Evolutionary conservation across 495 filamentous ascomycete species (phyloP).

Genomic region (Letharia columbiana): DNA sequence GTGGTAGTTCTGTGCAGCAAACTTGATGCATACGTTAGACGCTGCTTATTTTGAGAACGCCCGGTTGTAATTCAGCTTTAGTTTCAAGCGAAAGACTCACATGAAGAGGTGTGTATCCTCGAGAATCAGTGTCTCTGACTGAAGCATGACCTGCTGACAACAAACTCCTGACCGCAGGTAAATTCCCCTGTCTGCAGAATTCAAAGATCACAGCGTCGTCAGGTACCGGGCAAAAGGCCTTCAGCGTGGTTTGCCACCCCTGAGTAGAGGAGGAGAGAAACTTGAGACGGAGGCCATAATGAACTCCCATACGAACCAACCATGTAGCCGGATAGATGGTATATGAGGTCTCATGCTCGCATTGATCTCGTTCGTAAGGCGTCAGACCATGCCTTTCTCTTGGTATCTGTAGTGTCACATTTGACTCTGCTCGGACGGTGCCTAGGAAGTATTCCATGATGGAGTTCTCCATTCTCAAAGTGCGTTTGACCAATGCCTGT

Average conservation of each 20-base stretch:
- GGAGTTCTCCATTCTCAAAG: not conserved
- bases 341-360: not conserved
- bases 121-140: not conserved
- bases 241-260: slow-evolving; percentile 18
- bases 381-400: not conserved
- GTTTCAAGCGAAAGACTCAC: not conserved
- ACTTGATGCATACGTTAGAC: not conserved
- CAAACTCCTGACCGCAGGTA: slow-evolving; percentile 1
- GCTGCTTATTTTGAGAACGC: not conserved
- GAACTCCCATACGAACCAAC: slow-evolving; percentile 8
- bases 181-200: slow-evolving; percentile 18
- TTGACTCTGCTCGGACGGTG: not conserved
- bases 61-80: too few relatives aligned
- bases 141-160: not conserved
- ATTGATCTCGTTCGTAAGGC: slow-evolving; percentile 1
- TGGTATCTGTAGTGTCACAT: not conserved
- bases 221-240: slow-evolving; percentile 12
- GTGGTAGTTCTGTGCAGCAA: not conserved
- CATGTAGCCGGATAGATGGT: slow-evolving; percentile 9
- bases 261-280: slow-evolving; percentile 10
- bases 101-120: not conserved
- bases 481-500: not conserved
- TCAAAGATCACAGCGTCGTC: slow-evolving; percentile 20
- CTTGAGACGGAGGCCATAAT: slow-evolving; percentile 3
- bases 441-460: not conserved